Conservation (phyloP, 75 land plant species). For the Pinus albicaulis region DNA sequence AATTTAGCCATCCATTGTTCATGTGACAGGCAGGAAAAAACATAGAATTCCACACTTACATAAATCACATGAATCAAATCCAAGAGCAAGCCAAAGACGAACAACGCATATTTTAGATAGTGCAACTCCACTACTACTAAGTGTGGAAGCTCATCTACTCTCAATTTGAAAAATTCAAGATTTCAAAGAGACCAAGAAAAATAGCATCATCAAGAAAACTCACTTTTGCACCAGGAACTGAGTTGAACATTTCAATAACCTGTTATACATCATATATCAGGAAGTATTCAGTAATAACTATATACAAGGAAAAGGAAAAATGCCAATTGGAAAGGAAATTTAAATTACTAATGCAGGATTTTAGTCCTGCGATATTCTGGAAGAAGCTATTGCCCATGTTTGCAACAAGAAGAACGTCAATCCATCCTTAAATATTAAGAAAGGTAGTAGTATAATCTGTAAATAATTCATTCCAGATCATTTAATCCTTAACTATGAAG, state of each 20-base stretch:
- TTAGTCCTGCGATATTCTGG: background rate
- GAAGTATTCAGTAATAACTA: background rate
- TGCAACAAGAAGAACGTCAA: background rate
- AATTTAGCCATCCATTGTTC: background rate
- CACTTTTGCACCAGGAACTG: background rate
- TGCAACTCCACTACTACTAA: background rate
- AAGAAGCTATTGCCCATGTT: background rate
- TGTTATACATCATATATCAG: background rate
- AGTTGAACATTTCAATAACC: background rate
- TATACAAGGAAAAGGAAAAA: background rate
- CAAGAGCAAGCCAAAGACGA: too few species aligned
- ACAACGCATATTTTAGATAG: background rate
- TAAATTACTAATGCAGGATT: background rate
- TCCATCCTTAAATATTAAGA: background rate
- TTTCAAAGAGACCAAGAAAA: background rate
- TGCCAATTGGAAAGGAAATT: background rate
- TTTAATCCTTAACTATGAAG: background rate
- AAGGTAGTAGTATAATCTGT: background rate
- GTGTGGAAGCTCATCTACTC: background rate
- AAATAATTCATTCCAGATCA: background rate
- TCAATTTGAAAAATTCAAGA: background rate
- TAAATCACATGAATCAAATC: background rate
- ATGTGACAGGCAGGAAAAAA: background rate
- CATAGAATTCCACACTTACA: background rate
- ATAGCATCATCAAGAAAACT: background rate